Percentiles rank a stretch among this genome's conserved stretches.
Evolutionary conservation across 164 flowering plant species (phyloP).

Genomic region (Berberis vulgaris): DNA sequence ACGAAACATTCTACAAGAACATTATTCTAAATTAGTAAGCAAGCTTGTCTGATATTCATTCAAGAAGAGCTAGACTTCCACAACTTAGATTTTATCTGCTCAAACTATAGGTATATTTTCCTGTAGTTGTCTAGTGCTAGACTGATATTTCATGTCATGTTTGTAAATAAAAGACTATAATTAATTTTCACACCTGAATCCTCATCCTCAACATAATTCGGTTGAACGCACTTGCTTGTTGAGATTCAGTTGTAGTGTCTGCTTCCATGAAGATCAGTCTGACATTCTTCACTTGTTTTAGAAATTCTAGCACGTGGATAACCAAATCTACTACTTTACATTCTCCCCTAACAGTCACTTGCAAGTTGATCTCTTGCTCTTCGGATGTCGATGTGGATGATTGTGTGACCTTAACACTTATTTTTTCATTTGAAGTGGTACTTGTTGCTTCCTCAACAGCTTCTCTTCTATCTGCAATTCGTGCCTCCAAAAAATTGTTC

Average conservation of each 20-base stretch:
- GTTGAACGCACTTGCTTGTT: constrained; percentile 13
- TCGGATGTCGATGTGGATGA: constrained; percentile 28
- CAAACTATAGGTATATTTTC: background rate
- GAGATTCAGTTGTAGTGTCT: constrained; percentile 8
- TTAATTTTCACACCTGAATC: constrained; percentile 25
- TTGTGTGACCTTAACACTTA: constrained; percentile 20
- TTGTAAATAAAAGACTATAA: background rate
- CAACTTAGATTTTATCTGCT: too few species aligned
- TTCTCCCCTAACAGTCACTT: constrained; percentile 32
- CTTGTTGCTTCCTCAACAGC: constrained; percentile 6
- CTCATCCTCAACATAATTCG: constrained; percentile 29
- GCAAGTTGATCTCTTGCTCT: constrained; percentile 31
- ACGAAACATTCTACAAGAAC: too few species aligned
- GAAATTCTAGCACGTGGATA: constrained; percentile 38
- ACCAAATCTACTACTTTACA: constrained; percentile 24
- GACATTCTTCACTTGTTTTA: constrained; percentile 32
- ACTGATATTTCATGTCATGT: background rate
- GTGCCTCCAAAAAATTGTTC: constrained; percentile 39
- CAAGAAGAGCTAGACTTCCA: background rate
- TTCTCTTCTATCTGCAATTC: constrained; percentile 12
- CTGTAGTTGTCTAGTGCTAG: background rate
- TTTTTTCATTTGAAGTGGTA: constrained; percentile 17
- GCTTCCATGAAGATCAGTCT: constrained; percentile 45
- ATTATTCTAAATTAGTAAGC: too few species aligned
- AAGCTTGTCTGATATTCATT: too few species aligned